These are phyloP conservation scores for Fusarium decemcellulare DNA, from an alignment of 2,329 filamentous ascomycete genomes.

Conservation along the genomic window DNA sequence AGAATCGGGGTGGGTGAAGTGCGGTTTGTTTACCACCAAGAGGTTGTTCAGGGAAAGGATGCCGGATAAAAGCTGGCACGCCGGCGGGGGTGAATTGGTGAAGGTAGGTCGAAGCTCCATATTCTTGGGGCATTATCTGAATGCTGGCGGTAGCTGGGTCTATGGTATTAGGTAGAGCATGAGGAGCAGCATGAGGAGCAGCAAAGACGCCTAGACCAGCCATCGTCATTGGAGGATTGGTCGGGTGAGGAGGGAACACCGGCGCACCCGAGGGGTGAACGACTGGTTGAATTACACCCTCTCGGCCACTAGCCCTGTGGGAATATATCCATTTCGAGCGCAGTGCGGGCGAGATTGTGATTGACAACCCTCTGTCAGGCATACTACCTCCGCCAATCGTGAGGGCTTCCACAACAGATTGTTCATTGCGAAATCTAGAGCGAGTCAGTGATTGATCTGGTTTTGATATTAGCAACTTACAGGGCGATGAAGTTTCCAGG, in stretches of 20 bases:
- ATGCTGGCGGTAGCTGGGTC: constrained; percentile 25
- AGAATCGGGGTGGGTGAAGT: constrained; percentile 4
- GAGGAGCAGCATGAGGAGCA: background rate
- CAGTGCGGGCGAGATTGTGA: constrained; percentile 46
- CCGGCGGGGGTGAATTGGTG: constrained; percentile 21
- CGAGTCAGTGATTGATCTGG: background rate
- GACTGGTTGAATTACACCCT: background rate
- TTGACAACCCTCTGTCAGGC: constrained; percentile 44
- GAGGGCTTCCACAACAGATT: constrained; percentile 47
- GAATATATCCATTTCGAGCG: constrained; percentile 51
- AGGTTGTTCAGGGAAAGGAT: constrained; percentile 3
- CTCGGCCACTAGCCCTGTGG: constrained; percentile 8
- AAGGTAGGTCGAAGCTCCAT: constrained; percentile 9
- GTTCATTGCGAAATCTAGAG: constrained; percentile 46
- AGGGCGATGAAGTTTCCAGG: constrained; percentile 45
- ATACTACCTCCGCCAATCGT: constrained; percentile 39
- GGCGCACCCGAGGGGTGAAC: constrained; percentile 5
- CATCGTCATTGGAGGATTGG: constrained; percentile 4
- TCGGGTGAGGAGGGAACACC: constrained; percentile 20
- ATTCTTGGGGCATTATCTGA: constrained; percentile 2
- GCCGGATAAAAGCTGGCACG: constrained; percentile 15
- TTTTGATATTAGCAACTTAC: constrained; percentile 36
- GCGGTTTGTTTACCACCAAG: constrained; percentile 7
- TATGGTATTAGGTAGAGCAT: constrained; percentile 16
- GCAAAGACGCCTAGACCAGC: background rate